phyloP scores from a whole-genome alignment of 129 eudicot species.

The Saussurea involucrata region DNA sequence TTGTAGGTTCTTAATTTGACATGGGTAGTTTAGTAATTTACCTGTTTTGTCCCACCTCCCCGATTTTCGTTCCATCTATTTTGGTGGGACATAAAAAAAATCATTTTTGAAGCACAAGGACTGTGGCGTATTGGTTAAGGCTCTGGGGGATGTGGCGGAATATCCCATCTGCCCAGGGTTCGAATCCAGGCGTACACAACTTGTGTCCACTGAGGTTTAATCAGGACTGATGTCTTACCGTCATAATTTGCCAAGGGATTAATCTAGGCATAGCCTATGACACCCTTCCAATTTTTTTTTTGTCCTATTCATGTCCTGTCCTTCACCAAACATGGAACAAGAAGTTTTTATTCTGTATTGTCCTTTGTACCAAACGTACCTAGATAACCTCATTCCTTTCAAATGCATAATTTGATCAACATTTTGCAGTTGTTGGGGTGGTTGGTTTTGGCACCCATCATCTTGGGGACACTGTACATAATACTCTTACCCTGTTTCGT shows the following conservation, averaged over 20 bases:
- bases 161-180: too few species aligned
- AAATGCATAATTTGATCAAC: not conserved
- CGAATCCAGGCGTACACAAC: too few species aligned
- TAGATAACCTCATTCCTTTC: not conserved
- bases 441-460: conserved; percentile 35
- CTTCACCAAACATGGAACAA: not conserved
- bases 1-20: not conserved
- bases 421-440: conserved; percentile 36
- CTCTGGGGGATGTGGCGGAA: too few species aligned
- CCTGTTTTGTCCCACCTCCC: not conserved
- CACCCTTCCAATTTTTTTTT: too few species aligned
- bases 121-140: too few species aligned
- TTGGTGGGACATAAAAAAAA: not conserved
- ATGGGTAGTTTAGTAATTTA: not conserved
- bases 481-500: conserved; percentile 25
- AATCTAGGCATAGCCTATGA: too few species aligned
- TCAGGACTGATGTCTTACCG: too few species aligned
- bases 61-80: not conserved
- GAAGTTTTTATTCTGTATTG: not conserved
- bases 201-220: too few species aligned
- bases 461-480: conserved; percentile 25
- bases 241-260: too few species aligned
- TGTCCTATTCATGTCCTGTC: not conserved
- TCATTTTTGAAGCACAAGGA: too few species aligned
- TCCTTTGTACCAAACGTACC: not conserved